Conservation (phyloP, 148 eudicot species). For the Drosera capensis region DNA sequence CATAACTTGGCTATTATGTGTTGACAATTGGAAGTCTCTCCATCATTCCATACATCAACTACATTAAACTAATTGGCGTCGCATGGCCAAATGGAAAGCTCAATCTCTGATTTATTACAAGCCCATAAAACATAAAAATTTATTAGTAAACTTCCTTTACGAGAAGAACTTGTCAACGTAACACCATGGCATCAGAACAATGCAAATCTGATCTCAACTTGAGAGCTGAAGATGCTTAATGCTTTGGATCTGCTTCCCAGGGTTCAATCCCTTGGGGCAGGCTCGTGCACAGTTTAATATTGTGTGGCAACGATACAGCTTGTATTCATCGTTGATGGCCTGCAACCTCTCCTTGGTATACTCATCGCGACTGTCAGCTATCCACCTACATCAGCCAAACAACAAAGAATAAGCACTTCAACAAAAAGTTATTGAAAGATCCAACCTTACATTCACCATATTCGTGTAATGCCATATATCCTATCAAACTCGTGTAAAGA, state of each 20-base stretch:
- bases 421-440: neutral
- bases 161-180: too few relatives aligned
- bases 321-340: conserved; percentile 80
- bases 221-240: conserved; percentile 61
- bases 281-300: conserved; percentile 92
- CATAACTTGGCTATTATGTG: too few relatives aligned
- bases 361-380: conserved; percentile 99
- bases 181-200: too few relatives aligned
- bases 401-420: neutral
- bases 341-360: conserved; percentile 83
- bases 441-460: too few relatives aligned
- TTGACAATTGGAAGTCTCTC: too few relatives aligned
- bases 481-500: too few relatives aligned
- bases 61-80: too few relatives aligned
- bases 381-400: conserved; percentile 53
- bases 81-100: too few relatives aligned
- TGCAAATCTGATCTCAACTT: neutral
- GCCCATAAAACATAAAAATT: too few relatives aligned
- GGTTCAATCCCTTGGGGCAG: conserved; percentile 93
- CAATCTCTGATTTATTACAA: too few relatives aligned
- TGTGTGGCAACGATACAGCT: conserved; percentile 94
- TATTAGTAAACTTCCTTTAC: too few relatives aligned
- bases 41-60: too few relatives aligned
- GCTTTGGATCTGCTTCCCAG: conserved; percentile 72
- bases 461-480: neutral